Conservation (phyloP, 257 asterid genomes). For the Ilex asprella region DNA sequence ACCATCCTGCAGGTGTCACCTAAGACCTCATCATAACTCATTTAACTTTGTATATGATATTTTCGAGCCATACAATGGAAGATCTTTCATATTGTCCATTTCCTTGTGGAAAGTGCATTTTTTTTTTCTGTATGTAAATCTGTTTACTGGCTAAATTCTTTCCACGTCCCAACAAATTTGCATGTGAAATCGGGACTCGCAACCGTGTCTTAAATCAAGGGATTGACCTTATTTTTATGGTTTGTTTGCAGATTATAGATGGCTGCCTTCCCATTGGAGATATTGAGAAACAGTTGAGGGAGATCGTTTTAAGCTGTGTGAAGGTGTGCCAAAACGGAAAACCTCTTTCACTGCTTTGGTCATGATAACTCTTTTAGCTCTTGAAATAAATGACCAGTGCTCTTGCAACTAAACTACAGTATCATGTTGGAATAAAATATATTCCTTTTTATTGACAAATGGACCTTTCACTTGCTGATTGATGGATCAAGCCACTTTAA, state of each 20-base stretch:
- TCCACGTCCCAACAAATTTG: not conserved
- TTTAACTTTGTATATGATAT: no score
- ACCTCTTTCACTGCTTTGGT: conserved; percentile 64
- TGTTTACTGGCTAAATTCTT: not conserved
- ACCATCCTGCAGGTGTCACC: not conserved
- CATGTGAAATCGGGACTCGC: not conserved
- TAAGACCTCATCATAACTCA: not conserved
- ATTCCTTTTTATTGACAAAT: no score
- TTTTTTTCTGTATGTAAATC: not conserved
- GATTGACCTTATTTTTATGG: conserved; percentile 1
- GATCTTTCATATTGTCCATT: not conserved
- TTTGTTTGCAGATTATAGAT: conserved; percentile 50
- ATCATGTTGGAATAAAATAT: no score
- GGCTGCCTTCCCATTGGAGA: conserved; percentile 70
- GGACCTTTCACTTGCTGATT: no score
- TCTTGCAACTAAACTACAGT: no score
- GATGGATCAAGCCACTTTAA: no score
- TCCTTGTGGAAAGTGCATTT: not conserved
- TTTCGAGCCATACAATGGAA: not conserved
- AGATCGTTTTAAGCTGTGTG: conserved; percentile 44
- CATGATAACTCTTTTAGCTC: not conserved
- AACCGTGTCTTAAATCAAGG: not conserved
- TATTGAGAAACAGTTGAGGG: conserved; percentile 51
- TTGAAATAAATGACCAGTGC: no score
- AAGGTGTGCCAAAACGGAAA: conserved; percentile 52